Evolutionary conservation across 1,284 basidiomycete species (phyloP), one percentile per base, ranked within the genome.

Genomic region (Exsudoporus floridanus): DNA sequence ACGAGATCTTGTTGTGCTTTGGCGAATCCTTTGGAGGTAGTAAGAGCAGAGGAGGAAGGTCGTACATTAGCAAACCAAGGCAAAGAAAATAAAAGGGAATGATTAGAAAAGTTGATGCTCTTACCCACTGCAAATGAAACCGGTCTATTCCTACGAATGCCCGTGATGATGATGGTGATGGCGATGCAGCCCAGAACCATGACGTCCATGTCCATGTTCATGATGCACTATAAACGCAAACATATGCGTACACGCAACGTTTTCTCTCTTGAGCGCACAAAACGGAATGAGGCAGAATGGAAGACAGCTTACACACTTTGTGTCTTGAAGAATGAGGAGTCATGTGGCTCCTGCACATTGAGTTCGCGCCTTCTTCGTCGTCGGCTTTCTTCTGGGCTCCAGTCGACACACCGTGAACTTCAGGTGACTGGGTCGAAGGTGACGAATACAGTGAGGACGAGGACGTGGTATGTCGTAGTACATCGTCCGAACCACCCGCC

Each of bases 61-160:
- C 27, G 7, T 8, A 28, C 6, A 23, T 53, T 7, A 48, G 37
- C 21, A 30, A 16, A 28, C 27, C 27, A 3, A 4, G 30, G 10
- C 23, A n/a, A 42, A 38, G 10, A 5, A 27, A 25, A 33, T 1
- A 18, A 18, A 7, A 6, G 18, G 19, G 19, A 37, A 40, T 14
- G 5, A 14, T 18, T 16, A 21, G 6, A 19, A 23, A 12, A 0
- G 6, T 10, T 9, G 7, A n/a, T 10, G 7, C 2, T 16, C 59
- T 46, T 10, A 70, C 64, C 64, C 13, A 43, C 39, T n/a, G 65
- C 53, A 31, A 64, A 64, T 7, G 55, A 54, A 51, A 63, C 63
- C 0, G 55, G 56, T 52, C 21, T 43, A 35, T 14, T 60, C 55
- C 28, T 49, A 38, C 5, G 39, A 16, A 31, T 51, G 43, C 2